Conservation (phyloP, 1,284 basidiomycete genomes). For the Wolfiporia cocos region DNA sequence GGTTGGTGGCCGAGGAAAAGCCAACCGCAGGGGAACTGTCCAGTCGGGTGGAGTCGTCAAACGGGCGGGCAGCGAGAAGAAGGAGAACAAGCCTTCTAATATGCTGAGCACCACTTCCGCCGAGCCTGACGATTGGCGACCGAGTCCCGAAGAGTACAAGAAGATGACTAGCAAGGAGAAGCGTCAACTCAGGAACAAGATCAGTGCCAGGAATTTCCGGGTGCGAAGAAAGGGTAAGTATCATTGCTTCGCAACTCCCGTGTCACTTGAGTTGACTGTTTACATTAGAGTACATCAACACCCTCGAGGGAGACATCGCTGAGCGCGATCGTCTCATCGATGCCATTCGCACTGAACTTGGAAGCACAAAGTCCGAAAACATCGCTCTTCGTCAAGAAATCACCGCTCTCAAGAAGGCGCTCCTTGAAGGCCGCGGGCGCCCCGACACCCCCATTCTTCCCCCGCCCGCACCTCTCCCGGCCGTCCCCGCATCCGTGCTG, state of each 20-base stretch:
- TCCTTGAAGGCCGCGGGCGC: conserved; percentile 53
- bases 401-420: conserved; percentile 72
- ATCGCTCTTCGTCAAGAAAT: conserved; percentile 82
- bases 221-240: conserved; percentile 82
- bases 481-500: conserved; percentile 22
- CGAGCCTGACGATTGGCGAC: conserved; percentile 72
- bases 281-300: conserved; percentile 82
- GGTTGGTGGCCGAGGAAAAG: conserved; percentile 55
- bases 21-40: conserved; percentile 59
- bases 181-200: conserved; percentile 94
- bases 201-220: conserved; percentile 91
- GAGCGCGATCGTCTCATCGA: conserved; percentile 90
- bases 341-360: conserved; percentile 82
- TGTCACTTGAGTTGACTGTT: neutral
- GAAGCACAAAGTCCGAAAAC: conserved; percentile 78
- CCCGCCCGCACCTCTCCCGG: conserved; percentile 39
- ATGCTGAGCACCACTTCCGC: conserved; percentile 36
- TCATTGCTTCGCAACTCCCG: conserved; percentile 1
- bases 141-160: conserved; percentile 89
- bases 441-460: conserved; percentile 33
- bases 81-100: conserved; percentile 27
- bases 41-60: conserved; percentile 68
- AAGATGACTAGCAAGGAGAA: conserved; percentile 97
- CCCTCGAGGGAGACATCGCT: conserved; percentile 90
- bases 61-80: conserved; percentile 36